phyloP scores from a whole-genome alignment of 2,329 filamentous ascomycete genomes.

The Magnaporthales sp. region DNA sequence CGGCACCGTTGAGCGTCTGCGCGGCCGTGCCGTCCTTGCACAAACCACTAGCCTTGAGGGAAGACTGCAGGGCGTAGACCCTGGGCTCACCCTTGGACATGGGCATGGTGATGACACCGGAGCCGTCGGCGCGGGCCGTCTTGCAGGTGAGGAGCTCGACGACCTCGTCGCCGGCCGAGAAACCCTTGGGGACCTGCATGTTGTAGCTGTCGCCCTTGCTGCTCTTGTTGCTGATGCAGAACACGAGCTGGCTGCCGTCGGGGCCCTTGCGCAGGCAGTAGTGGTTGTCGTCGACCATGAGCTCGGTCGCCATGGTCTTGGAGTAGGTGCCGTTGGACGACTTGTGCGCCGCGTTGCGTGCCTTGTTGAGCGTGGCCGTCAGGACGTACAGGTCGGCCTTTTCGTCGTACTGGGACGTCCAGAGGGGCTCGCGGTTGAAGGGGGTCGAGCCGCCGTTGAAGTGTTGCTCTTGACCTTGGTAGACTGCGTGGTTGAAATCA shows the following conservation, averaged over 20 bases:
- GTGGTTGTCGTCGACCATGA: constrained; percentile 17
- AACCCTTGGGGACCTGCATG: constrained; percentile 15
- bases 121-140: constrained; percentile 21
- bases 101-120: constrained; percentile 26
- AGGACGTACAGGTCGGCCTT: constrained; percentile 37
- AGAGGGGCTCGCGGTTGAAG: constrained; percentile 49
- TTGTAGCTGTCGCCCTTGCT: constrained; percentile 14
- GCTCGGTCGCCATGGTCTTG: constrained; percentile 9
- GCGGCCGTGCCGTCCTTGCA: background rate
- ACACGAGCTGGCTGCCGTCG: constrained; percentile 15
- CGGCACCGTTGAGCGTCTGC: constrained; percentile 1
- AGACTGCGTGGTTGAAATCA: constrained; percentile 27
- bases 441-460: constrained; percentile 38
- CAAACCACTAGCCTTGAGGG: constrained; percentile 25
- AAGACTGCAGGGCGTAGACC: constrained; percentile 10
- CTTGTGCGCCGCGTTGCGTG: constrained; percentile 17
- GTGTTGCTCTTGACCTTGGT: constrained; percentile 58
- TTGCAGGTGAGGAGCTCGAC: constrained; percentile 16
- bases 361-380: constrained; percentile 25
- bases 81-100: constrained; percentile 27
- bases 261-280: constrained; percentile 19
- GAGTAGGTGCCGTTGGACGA: constrained; percentile 13
- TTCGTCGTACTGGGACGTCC: constrained; percentile 42
- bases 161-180: constrained; percentile 13
- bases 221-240: constrained; percentile 20